Conservation (phyloP, 1,284 basidiomycete species). For the Ceratobasidium sp. region DNA sequence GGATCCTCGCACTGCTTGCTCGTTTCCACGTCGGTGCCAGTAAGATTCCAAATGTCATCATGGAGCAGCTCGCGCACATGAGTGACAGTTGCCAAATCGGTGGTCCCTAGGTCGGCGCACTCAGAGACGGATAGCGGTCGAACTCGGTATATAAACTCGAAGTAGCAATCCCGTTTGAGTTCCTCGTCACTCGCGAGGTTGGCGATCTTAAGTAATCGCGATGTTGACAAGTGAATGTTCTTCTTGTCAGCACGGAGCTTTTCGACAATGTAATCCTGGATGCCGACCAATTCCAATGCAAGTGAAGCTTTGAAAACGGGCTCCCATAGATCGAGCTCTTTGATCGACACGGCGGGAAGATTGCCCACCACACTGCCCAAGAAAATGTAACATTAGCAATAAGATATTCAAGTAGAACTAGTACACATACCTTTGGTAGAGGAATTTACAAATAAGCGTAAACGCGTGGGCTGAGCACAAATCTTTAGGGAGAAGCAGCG, state of each 20-base stretch:
- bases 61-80: too few relatives aligned
- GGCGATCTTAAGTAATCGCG: too few relatives aligned
- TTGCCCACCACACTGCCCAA: background rate
- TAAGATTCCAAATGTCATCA: too few relatives aligned
- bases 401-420: background rate
- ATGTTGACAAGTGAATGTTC: too few relatives aligned
- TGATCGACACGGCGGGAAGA: background rate
- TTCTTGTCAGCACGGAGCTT: background rate
- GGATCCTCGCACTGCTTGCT: too few relatives aligned
- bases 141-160: too few relatives aligned
- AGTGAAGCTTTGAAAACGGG: conserved; percentile 4
- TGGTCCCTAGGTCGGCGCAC: too few relatives aligned
- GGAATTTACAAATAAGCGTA: conserved; percentile 6
- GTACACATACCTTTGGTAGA: conserved; percentile 6
- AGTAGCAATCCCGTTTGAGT: too few relatives aligned
- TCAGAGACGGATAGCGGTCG: too few relatives aligned
- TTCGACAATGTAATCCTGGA: background rate
- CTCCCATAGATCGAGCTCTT: conserved; percentile 7
- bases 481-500: background rate
- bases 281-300: background rate
- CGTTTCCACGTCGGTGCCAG: too few relatives aligned
- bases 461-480: background rate
- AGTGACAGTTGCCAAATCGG: too few relatives aligned
- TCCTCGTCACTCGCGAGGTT: too few relatives aligned
- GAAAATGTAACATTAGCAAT: background rate